Evolutionary conservation across 306 rosid species (phyloP), one percentile per base, ranked within the genome.

Genomic region (Heteromeles arbutifolia): DNA sequence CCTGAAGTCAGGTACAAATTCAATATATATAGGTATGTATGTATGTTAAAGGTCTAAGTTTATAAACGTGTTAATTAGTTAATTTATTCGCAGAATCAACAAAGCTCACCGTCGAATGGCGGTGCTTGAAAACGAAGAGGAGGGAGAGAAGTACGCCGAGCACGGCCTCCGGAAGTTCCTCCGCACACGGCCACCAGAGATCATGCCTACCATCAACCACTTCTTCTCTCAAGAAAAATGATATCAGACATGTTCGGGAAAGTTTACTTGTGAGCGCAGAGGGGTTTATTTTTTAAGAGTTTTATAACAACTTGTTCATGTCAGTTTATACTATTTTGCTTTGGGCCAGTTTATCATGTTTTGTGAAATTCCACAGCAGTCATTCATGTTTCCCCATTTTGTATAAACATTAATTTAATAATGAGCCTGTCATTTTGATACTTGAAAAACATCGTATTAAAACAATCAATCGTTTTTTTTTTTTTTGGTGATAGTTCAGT

Each of bases 141-240:
- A 94, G 67, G 98, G 98, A 77, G 89, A 91, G 81, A 86, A 69
- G 78, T 94, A 94, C 24, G 83, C 84, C 0, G 88, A 94, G 73
- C 98, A 94, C 71, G 65, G 88, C 3, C 78, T 94, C 31, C 86
- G 98, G 78, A 90, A 29, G 74, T 94, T 87, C 81, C 94, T 94
- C 43, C 92, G 98, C 11, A 94, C 94, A 44, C 87, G 90, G 9
- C 91, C 83, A 18, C 96, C 97, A 0, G 90, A 94, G 73, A 26
- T 94, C 78, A 91, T 94, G 97, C 97, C 98, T 0, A 1, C 91
- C 45, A 82, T 94, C 79, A 94, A 94, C 31, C 88, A 65, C 66
- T 91, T 88, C 82, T 94, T 94, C 78, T 88, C 92, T 10, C 69
- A 88, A 58, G 86, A 87, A 11, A 76, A 88, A 70, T 87, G 61